Base-by-base conservation (phyloP, 75 land plant species). In the Adiantum capillusveneris region DNA sequence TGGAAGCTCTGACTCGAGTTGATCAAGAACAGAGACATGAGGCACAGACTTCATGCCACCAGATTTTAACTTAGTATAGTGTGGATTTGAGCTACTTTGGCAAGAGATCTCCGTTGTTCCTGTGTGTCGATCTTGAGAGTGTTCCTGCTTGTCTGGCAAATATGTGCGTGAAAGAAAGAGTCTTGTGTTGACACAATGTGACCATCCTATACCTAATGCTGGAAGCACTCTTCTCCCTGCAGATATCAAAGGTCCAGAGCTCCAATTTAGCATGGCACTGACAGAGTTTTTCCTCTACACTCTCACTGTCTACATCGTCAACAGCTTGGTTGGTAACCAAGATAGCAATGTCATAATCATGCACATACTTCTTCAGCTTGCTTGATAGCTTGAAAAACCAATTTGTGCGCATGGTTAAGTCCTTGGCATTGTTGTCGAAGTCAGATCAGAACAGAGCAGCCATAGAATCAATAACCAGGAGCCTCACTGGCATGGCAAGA, bases 311-410 rank as follows among this genome's bases (percentile, higher is more conserved):
- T 25, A 79, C 45, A 14, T 73, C 62, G 66, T 86, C 86, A 19
- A 57, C 69, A 42, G 84, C 88, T 66, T 90, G 96, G 31, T 90
- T 90, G 6, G 96, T 86, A 24, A 90, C 82, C 58, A 90, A 70
- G 28, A 86, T 84, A 14, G 86, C 96, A 42, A 80, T 14, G 28
- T 64, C 58, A 63, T 68, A 85, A 62, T 72, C 52, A 31, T 44
- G 26, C 12, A 91, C 96, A 59, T 69, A 56, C 29, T n/a, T 37
- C 78, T 75, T 86, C 56, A 90, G 70, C 65, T 53, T 74, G 65
- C 62, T 71, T 16, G 87, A 64, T 27, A 90, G 70, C 78, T 68
- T 65, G 36, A 90, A 90, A 68, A 86, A 83, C 49, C 83, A 53
- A n/a, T 27, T 18, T 12, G 91, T 62, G 44, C 96, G 45, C 61